These are phyloP conservation scores for Hippophae gyantsensis DNA, from an alignment of 306 rosid species.

Conservation along the genomic window DNA sequence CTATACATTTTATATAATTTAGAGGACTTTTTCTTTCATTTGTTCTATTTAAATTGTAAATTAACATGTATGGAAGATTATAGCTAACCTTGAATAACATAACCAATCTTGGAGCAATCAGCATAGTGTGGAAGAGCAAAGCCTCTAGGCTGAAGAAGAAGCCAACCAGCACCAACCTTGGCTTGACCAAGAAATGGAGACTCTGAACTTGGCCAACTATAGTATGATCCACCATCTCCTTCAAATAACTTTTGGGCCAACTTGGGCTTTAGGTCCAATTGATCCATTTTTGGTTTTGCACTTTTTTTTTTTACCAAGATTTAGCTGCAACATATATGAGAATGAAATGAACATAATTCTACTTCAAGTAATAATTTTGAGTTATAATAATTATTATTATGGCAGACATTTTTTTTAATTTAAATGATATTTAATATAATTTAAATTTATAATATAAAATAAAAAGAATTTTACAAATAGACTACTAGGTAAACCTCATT, in stretches of 20 bases:
- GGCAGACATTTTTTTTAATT: too few species aligned
- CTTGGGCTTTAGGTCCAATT: constrained; percentile 37
- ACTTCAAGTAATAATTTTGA: too few species aligned
- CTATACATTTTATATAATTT: neutral
- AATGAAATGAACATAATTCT: too few species aligned
- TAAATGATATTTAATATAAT: too few species aligned
- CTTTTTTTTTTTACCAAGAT: too few species aligned
- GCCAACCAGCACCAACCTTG: constrained; percentile 40
- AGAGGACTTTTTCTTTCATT: too few species aligned
- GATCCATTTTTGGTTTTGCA: constrained; percentile 3
- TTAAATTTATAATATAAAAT: too few species aligned
- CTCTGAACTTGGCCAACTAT: constrained; percentile 37
- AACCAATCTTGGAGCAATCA: constrained; percentile 43
- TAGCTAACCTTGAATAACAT: constrained; percentile 37
- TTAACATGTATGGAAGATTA: neutral
- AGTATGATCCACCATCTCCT: constrained; percentile 60
- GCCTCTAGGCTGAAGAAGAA: constrained; percentile 42
- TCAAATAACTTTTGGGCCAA: constrained; percentile 20
- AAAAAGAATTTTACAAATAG: too few species aligned
- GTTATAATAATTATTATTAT: too few species aligned
- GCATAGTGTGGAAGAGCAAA: constrained; percentile 68
- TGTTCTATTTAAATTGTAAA: neutral
- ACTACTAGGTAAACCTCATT: too few species aligned
- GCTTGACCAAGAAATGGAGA: constrained; percentile 22
- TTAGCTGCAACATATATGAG: too few species aligned